Evolutionary conservation across 441 rosid species (phyloP), one percentile per base, ranked within the genome.

Genomic region (Erysimum cheiri): DNA sequence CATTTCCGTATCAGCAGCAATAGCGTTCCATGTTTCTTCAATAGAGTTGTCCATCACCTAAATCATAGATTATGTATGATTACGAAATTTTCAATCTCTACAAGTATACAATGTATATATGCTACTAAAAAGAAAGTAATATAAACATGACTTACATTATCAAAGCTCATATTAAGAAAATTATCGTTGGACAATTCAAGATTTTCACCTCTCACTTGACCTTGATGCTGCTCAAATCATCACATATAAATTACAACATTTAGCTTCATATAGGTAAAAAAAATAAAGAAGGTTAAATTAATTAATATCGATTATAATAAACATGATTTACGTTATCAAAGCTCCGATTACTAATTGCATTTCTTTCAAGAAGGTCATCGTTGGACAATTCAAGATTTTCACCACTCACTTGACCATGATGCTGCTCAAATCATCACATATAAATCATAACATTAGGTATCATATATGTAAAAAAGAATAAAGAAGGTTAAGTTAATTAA

Each of bases 131-230:
- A 15, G 39, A 47, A 47, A 65, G 2, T 10, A 31, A 28, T 41
- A 22, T 58, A 49, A 29, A 59, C 62, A 58, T 71, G 11, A 49
- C 72, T 73, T 66, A 73, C 72, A 8, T 66, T 14, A 49, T 48
- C 22, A 39, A 49, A 39, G 17, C 14, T 29, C 67, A 32, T 19
- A 22, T 33, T 13, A 47, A 7, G 15, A 64, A 26, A 2, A 41
- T 41, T 9, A 41, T 10, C 11, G 35, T 15, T 47, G 32, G 64
- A 2, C 41, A 15, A 3, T 31, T 29, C 13, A 72, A 14, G 10
- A 64, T 29, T 37, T 56, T 19, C 64, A 28, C 10, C 12, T 13
- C 1, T 29, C 64, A n/a, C 5, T 3, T 36, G 3, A 17, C 3
- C 28, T 64, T 64, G 59, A 31, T 37, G 28, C 64, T 72, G 52